A percentile compares a stretch with the other conserved stretches of the same genome.
phyloP scores from a whole-genome alignment of 148 eudicot genomes.

The Linanthus parryae region DNA sequence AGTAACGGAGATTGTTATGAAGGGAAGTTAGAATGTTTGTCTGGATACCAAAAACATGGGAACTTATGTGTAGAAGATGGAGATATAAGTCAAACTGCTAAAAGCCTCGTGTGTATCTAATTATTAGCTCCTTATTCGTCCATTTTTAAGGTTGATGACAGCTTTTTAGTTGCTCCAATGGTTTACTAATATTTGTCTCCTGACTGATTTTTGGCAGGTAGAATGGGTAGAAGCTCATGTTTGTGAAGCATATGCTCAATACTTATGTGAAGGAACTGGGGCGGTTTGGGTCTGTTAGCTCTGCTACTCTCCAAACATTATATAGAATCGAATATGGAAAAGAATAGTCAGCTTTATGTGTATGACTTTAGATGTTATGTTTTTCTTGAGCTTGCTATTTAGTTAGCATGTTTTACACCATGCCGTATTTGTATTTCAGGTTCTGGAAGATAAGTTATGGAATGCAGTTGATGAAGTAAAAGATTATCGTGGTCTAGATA shows the following conservation, averaged over 20 bases:
- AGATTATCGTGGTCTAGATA: conserved; percentile 33
- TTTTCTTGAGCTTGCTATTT: neutral
- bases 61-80: conserved; percentile 76
- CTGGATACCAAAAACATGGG: conserved; percentile 65
- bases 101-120: conserved; percentile 51
- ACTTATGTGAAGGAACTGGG: conserved; percentile 60
- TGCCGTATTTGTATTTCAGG: conserved; percentile 41
- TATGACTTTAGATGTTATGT: no score
- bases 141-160: no score
- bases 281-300: conserved; percentile 64
- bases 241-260: conserved; percentile 67
- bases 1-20: conserved; percentile 61
- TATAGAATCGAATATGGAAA: conserved; percentile 1
- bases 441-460: conserved; percentile 44
- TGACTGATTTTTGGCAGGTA: conserved; percentile 43
- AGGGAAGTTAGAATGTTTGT: conserved; percentile 69
- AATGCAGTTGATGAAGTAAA: conserved; percentile 32
- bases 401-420: neutral
- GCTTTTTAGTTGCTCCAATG: conserved; percentile 1
- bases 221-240: conserved; percentile 44
- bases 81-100: conserved; percentile 54
- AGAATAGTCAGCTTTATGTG: no score
- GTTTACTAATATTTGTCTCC: neutral
- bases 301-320: conserved; percentile 7
- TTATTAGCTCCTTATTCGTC: neutral